phyloP scores from a whole-genome alignment of 331 rosid genomes.

The Spiraea crenata region DNA sequence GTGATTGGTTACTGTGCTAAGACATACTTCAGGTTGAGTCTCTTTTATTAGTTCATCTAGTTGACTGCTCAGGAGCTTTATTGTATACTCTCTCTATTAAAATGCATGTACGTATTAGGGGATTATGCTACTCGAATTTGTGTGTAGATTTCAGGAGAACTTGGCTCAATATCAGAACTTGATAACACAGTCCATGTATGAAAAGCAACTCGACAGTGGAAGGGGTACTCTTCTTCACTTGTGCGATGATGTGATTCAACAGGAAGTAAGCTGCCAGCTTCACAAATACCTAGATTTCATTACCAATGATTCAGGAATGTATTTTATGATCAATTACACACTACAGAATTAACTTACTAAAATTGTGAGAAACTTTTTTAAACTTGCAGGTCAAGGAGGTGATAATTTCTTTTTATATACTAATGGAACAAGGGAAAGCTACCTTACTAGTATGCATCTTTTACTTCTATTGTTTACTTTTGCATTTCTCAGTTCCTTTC shows the following conservation, averaged over 20 bases:
- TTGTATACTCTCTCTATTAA: too few species aligned
- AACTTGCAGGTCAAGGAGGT: constrained; percentile 82
- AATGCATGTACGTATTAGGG: too few species aligned
- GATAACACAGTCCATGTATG: constrained; percentile 96
- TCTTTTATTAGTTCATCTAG: background rate
- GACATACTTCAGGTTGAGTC: constrained; percentile 86
- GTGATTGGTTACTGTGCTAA: constrained; percentile 85
- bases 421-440: constrained; percentile 94
- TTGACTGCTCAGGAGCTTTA: too few species aligned
- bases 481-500: too few species aligned
- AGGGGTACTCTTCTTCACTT: constrained; percentile 97
- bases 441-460: constrained; percentile 52
- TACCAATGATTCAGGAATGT: too few species aligned
- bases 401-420: constrained; percentile 71
- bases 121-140: background rate
- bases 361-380: too few species aligned
- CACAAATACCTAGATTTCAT: too few species aligned
- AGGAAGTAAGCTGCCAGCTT: constrained; percentile 61
- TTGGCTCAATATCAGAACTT: constrained; percentile 86
- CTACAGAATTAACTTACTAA: too few species aligned
- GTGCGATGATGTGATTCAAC: constrained; percentile 98
- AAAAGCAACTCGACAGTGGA: constrained; percentile 96
- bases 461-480: background rate
- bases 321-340: too few species aligned
- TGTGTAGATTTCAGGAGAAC: constrained; percentile 78